phyloP scores from a whole-genome alignment of 352 stramenopile species.

The Saprolegnia parasitica region DNA sequence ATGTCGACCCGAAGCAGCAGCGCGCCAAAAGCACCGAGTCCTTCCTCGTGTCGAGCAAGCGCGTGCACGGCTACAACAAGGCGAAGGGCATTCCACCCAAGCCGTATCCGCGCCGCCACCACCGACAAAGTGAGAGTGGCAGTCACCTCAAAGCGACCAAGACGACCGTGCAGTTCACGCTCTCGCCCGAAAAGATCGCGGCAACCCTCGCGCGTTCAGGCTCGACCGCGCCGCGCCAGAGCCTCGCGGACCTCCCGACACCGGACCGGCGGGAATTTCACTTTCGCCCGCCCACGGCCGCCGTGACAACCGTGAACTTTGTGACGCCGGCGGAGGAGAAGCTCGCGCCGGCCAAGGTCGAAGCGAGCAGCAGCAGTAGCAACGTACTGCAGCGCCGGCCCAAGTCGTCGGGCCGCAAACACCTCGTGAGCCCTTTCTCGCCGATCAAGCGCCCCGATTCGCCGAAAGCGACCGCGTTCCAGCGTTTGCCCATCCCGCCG shows the following conservation, averaged over 20 bases:
- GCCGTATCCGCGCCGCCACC: neutral
- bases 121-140: neutral
- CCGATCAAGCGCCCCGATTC: slow-evolving; percentile 16
- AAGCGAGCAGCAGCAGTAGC: neutral
- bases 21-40: neutral
- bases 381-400: neutral
- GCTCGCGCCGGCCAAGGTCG: neutral
- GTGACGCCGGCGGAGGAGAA: neutral
- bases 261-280: neutral
- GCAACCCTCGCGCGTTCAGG: neutral
- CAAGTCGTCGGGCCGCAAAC: neutral
- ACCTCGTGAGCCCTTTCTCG: neutral
- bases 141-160: slow-evolving; percentile 5
- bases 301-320: neutral
- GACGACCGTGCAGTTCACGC: neutral
- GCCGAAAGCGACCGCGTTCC: neutral
- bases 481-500: neutral
- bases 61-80: slow-evolving; percentile 6
- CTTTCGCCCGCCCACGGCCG: neutral
- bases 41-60: neutral
- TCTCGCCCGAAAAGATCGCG: neutral
- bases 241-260: neutral
- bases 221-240: slow-evolving; percentile 1
- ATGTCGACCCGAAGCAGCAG: slow-evolving; percentile 10
- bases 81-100: neutral